Conservation (phyloP, 2,329 filamentous ascomycete genomes). For the Xylaria sp. region DNA sequence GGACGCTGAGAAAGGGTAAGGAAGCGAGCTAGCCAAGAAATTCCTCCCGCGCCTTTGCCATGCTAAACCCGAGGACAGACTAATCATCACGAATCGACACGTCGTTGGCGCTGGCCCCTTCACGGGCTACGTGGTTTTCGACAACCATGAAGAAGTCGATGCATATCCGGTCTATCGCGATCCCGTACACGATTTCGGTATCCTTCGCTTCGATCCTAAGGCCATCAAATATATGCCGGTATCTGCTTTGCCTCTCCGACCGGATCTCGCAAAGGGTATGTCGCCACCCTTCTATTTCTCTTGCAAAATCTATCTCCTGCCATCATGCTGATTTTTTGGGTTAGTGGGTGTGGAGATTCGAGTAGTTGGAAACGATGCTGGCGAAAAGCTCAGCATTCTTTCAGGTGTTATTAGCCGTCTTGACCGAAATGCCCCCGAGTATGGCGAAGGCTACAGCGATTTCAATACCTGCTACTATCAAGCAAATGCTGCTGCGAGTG, state of each 20-base stretch:
- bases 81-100: slow-evolving; percentile 86
- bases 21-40: background rate
- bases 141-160: slow-evolving; percentile 97
- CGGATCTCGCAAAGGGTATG: slow-evolving; percentile 79
- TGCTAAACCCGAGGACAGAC: slow-evolving; percentile 34
- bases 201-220: slow-evolving; percentile 94
- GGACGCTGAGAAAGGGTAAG: slow-evolving; percentile 79
- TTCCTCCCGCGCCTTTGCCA: background rate
- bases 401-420: slow-evolving; percentile 97
- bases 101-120: slow-evolving; percentile 96
- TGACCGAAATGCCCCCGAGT: slow-evolving; percentile 96
- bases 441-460: slow-evolving; percentile 97
- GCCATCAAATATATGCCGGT: slow-evolving; percentile 98
- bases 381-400: slow-evolving; percentile 97
- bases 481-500: slow-evolving; percentile 94
- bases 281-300: background rate
- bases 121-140: slow-evolving; percentile 98
- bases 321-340: slow-evolving; percentile 27
- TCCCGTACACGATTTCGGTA: slow-evolving; percentile 97
- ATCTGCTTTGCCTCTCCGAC: slow-evolving; percentile 80
- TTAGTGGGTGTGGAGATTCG: slow-evolving; percentile 90
- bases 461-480: slow-evolving; percentile 98
- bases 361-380: slow-evolving; percentile 97
- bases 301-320: background rate
- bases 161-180: slow-evolving; percentile 97